These are phyloP conservation scores for Dactylonectria estremocensis DNA, from an alignment of 2,329 filamentous ascomycete species.

Conservation along the genomic window DNA sequence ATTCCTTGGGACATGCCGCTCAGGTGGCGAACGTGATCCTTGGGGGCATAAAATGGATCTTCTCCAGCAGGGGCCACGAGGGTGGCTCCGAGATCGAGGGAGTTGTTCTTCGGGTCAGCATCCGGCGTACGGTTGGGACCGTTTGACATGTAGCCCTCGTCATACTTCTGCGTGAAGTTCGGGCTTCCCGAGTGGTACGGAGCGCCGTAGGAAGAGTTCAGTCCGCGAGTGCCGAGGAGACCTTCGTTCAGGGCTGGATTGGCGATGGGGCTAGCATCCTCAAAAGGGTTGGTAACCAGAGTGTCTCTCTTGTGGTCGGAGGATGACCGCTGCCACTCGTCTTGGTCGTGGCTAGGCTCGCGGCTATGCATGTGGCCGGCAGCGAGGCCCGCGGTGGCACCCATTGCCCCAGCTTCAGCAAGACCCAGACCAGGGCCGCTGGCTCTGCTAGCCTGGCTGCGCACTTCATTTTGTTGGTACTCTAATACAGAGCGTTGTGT, in stretches of 20 bases:
- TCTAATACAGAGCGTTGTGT: slow-evolving; percentile 50
- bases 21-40: slow-evolving; percentile 73
- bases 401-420: slow-evolving; percentile 68
- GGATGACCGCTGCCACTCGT: slow-evolving; percentile 76
- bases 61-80: slow-evolving; percentile 63
- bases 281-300: slow-evolving; percentile 77
- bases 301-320: slow-evolving; percentile 77
- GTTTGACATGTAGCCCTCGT: slow-evolving; percentile 94
- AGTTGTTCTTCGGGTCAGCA: slow-evolving; percentile 69
- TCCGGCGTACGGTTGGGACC: slow-evolving; percentile 71
- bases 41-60: slow-evolving; percentile 77
- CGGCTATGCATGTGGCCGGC: slow-evolving; percentile 62
- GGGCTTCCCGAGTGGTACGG: slow-evolving; percentile 70
- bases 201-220: slow-evolving; percentile 58
- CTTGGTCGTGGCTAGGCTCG: slow-evolving; percentile 70
- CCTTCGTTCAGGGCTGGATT: slow-evolving; percentile 68
- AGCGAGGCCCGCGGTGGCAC: slow-evolving; percentile 64
- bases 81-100: slow-evolving; percentile 66
- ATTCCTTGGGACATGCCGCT: slow-evolving; percentile 95
- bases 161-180: slow-evolving; percentile 72
- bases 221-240: slow-evolving; percentile 60
- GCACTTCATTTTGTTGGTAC: slow-evolving; percentile 48
- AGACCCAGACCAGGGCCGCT: slow-evolving; percentile 59
- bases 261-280: slow-evolving; percentile 74
- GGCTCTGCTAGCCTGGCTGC: slow-evolving; percentile 54